Evolutionary conservation across 441 rosid species (phyloP), one percentile per base, ranked within the genome.

Genomic region (Theobroma grandiflorum): DNA sequence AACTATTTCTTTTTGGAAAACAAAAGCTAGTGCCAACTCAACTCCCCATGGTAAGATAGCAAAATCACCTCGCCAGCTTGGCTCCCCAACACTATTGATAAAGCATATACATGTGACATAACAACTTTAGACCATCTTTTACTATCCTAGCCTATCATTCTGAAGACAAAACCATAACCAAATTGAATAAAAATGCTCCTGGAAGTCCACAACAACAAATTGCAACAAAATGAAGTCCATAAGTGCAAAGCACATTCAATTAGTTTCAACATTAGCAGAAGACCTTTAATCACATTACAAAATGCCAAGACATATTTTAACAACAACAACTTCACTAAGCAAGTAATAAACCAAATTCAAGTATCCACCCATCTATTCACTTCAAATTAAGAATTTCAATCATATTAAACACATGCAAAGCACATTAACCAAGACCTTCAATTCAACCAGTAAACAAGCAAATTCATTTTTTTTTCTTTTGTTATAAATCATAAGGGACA

Each of bases 361-460:
- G 42, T 33, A 22, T 26, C 33, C 59, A 6, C 16, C 26, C 64
- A 16, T 37, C 2, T 20, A 33, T 14, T n/a, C 47, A 42, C 70
- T 72, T 74, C 61, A 33, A 16, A 43, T 40, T 18, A 40, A 16
- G 33, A 58, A 59, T 40, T 77, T 40, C 52, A n/a, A 77, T 11
- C 42, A 64, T 2, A 65, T 6, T 35, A 33, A 42, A 70, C 47
- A 63, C 38, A 45, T 12, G 37, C 14, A 68, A 64, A 64, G 12
- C 4, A 37, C 20, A 64, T 37, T 6, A 64, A 63, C 42, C 69
- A 37, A 64, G 42, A 63, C 6, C 14, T 63, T 37, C 26, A 64
- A 64, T 37, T 16, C 3, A 64, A 64, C 6, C 26, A 37, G 47
- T 6, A 3, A 42, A 47, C 4, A 37, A 63, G 31, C 16, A 9